Evolutionary conservation across 106 monocot species (phyloP).

Genomic region (Iris macrosiphon): DNA sequence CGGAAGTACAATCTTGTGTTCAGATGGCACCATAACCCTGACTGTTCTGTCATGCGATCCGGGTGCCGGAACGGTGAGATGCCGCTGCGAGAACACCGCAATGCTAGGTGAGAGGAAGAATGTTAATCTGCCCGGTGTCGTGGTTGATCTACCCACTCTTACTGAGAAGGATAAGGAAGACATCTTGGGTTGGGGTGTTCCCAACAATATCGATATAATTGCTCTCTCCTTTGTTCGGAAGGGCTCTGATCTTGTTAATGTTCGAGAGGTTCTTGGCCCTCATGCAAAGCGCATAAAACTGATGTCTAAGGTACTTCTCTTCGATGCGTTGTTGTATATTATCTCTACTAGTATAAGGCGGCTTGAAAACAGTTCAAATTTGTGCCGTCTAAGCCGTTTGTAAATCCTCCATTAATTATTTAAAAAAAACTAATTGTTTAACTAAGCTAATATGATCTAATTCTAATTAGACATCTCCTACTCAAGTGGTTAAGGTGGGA

Average conservation of each 20-base stretch:
- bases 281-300: constrained; percentile 76
- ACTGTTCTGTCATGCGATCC: constrained; percentile 77
- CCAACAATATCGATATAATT: constrained; percentile 78
- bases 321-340: too few species aligned
- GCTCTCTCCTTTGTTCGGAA: constrained; percentile 78
- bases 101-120: constrained; percentile 87
- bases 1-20: constrained; percentile 70
- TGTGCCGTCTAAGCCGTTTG: too few species aligned
- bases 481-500: too few species aligned
- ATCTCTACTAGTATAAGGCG: too few species aligned
- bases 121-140: constrained; percentile 74
- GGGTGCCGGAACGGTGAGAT: constrained; percentile 62
- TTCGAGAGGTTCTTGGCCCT: constrained; percentile 66
- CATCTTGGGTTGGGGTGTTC: constrained; percentile 79
- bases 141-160: constrained; percentile 73
- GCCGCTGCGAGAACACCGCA: constrained; percentile 79
- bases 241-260: constrained; percentile 74
- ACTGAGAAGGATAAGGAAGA: constrained; percentile 89
- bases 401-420: too few species aligned
- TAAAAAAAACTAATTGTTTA: too few species aligned
- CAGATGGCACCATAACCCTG: constrained; percentile 87
- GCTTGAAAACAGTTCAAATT: too few species aligned
- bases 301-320: constrained; percentile 95
- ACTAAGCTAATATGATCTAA: too few species aligned
- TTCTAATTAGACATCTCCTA: too few species aligned